Evolutionary conservation across 73 alveolate species (phyloP).

Genomic region (Durusdinium trenchii): DNA sequence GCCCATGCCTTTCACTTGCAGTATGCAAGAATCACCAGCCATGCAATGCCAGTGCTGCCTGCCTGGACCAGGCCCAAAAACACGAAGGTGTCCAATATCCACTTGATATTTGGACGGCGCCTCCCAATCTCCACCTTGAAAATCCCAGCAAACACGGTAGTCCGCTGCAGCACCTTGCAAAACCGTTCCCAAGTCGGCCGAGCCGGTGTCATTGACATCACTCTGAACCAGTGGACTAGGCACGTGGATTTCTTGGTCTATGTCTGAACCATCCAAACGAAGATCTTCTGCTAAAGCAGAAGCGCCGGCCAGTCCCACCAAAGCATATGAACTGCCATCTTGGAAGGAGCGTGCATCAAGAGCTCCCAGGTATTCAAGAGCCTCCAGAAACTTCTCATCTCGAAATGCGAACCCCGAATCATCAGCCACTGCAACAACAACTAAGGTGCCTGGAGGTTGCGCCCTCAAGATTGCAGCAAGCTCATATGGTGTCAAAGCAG

Average conservation of each 20-base stretch:
- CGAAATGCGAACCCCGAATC: background rate
- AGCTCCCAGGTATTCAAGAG: background rate
- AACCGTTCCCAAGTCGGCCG: background rate
- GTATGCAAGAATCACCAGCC: background rate
- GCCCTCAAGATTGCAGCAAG: background rate
- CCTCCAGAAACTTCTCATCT: background rate
- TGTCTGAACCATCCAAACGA: background rate
- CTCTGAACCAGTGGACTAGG: background rate
- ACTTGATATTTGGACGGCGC: background rate
- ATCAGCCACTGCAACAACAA: background rate
- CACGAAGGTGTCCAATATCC: background rate
- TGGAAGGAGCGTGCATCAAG: background rate
- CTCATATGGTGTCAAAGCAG: background rate
- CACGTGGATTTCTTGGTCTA: background rate
- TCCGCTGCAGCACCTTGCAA: background rate
- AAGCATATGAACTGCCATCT: background rate
- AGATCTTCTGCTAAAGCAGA: background rate
- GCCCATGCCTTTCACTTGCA: background rate
- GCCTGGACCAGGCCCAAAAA: background rate
- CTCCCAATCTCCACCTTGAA: background rate
- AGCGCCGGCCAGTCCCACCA: background rate
- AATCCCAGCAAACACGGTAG: background rate
- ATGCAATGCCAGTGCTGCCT: background rate
- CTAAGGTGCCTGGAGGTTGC: background rate
- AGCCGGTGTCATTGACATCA: background rate